Conservation (phyloP, 306 rosid genomes). For the Sesbania bispinosa region DNA sequence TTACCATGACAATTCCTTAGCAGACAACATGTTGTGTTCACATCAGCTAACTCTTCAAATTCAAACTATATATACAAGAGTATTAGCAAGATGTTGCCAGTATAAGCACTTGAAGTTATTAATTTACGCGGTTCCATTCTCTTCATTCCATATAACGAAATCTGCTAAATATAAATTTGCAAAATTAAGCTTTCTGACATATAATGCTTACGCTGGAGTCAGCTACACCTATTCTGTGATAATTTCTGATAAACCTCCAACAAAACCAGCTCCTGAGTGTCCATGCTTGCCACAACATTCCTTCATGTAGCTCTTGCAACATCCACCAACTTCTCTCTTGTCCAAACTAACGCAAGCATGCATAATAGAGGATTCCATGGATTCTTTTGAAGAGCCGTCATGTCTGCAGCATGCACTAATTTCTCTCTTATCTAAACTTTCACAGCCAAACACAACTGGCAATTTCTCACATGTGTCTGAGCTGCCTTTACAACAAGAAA, state of each 20-base stretch:
- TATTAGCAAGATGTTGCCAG: not conserved
- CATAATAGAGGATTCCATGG: not conserved
- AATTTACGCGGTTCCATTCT: not conserved
- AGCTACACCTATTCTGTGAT: constrained; percentile 45
- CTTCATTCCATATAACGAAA: not conserved
- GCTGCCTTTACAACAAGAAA: constrained; percentile 28
- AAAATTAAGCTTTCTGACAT: constrained; percentile 14
- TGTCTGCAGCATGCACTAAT: constrained; percentile 29
- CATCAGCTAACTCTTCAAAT: not conserved
- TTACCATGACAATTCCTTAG: not conserved
- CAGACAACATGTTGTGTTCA: constrained; percentile 14
- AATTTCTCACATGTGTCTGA: not conserved
- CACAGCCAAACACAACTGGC: constrained; percentile 20
- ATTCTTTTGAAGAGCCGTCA: constrained; percentile 24
- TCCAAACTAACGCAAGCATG: constrained; percentile 52
- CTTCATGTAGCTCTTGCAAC: constrained; percentile 81
- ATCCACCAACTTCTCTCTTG: constrained; percentile 60
- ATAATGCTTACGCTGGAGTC: constrained; percentile 6
- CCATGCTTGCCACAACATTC: constrained; percentile 64
- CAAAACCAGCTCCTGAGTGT: constrained; percentile 41
- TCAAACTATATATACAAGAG: constrained; percentile 17
- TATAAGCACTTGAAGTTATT: not conserved
- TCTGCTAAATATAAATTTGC: constrained; percentile 7
- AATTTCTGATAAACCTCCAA: constrained; percentile 62
- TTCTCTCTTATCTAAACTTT: constrained; percentile 31